Evolutionary conservation across 176 grass and related monocot genomes (phyloP).

Genomic region (barley (Hordeum vulgare)): MorexV3_pseudomolecules_assembly NC_058518.1:329357537-329358036

Average conservation of each 20-base stretch:
- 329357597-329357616: neutral
- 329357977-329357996: neutral
- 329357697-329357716: neutral
- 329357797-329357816: neutral
- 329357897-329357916: neutral
- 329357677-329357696: neutral
- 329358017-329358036: neutral
- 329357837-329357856: neutral
- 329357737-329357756: neutral
- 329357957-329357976: neutral
- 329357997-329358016: neutral
- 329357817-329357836: neutral
- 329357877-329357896: neutral
- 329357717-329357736: neutral
- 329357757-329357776: neutral
- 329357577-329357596: neutral
- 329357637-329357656: neutral
- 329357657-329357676: neutral
- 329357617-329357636: neutral
- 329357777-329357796: neutral
- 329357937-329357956: conserved; percentile 22
- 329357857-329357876: neutral
- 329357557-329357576: neutral
- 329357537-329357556: neutral
- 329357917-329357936: neutral